phyloP scores from a whole-genome alignment of 768 basidiomycete genomes.

The Boletus patriciae region DNA sequence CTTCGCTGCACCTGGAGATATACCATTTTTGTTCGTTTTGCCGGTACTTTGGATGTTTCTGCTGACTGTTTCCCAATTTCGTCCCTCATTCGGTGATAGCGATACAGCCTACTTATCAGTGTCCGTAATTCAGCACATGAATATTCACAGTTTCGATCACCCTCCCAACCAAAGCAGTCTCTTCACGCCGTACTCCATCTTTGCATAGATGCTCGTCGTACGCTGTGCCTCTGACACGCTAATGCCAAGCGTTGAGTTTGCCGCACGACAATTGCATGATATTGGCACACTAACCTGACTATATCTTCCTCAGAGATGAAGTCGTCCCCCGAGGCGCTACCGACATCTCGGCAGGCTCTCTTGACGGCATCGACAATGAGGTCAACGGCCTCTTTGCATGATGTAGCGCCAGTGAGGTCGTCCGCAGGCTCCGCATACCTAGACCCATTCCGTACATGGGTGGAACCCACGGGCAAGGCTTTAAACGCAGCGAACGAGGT shows the following conservation, averaged over 20 bases:
- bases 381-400: conserved; percentile 76
- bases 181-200: conserved; percentile 94
- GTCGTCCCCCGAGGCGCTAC: conserved; percentile 40
- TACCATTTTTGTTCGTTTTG: conserved; percentile 23
- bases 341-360: conserved; percentile 65
- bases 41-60: conserved; percentile 3
- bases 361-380: conserved; percentile 70
- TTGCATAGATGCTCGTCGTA: conserved; percentile 83
- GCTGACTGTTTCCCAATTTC: conserved; percentile 1
- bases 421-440: conserved; percentile 58
- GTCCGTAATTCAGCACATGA: conserved; percentile 12
- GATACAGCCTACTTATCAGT: conserved; percentile 15
- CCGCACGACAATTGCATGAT: not conserved
- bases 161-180: conserved; percentile 85
- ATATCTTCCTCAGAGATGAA: conserved; percentile 71
- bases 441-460: conserved; percentile 42
- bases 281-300: conserved; percentile 57
- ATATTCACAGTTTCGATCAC: conserved; percentile 29
- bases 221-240: conserved; percentile 82
- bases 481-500: conserved; percentile 74
- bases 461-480: conserved; percentile 70
- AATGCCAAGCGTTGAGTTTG: conserved; percentile 5
- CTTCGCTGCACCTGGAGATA: conserved; percentile 26
- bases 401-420: conserved; percentile 58
- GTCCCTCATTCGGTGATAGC: conserved; percentile 9